Conservation (phyloP, 2,329 filamentous ascomycete genomes). For the Pseudogymnoascus verrucosus region DNA sequence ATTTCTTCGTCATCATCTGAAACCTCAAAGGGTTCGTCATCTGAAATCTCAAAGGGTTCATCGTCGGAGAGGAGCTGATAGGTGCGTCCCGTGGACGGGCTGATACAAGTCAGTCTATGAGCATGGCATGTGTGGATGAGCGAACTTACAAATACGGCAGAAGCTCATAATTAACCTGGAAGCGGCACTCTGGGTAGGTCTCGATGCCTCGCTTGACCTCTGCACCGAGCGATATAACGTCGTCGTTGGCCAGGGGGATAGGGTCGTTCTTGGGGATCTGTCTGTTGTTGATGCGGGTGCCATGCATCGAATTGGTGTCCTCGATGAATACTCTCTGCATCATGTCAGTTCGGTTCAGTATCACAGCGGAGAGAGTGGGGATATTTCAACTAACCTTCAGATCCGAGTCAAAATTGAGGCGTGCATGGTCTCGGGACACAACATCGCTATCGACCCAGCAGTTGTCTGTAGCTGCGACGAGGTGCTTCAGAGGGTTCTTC, state of each 20-base stretch:
- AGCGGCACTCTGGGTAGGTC: constrained; percentile 27
- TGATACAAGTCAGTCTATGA: not conserved
- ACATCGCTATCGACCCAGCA: constrained; percentile 64
- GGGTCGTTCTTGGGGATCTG: constrained; percentile 29
- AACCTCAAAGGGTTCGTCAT: not conserved
- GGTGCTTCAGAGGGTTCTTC: constrained; percentile 37
- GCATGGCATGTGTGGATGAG: not conserved
- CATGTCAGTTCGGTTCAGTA: constrained; percentile 22
- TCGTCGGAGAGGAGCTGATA: not conserved
- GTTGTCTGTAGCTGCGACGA: constrained; percentile 42
- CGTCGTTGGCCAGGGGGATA: constrained; percentile 28
- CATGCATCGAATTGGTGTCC: constrained; percentile 54
- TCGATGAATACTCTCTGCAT: constrained; percentile 37
- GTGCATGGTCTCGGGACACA: constrained; percentile 62
- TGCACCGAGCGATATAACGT: constrained; percentile 38
- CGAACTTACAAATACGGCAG: constrained; percentile 22
- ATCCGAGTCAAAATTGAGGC: constrained; percentile 38
- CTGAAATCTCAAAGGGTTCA: not conserved
- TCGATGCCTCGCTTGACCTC: constrained; percentile 41
- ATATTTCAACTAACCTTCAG: constrained; percentile 34
- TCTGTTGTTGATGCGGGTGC: constrained; percentile 45
- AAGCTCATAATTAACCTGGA: constrained; percentile 21
- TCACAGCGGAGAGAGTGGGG: not conserved
- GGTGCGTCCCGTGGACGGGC: not conserved
- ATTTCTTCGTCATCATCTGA: not conserved